Evolutionary conservation across 768 basidiomycete species (phyloP), one percentile per base, ranked within the genome.

Genomic region (Tylopilus intermedius): DNA sequence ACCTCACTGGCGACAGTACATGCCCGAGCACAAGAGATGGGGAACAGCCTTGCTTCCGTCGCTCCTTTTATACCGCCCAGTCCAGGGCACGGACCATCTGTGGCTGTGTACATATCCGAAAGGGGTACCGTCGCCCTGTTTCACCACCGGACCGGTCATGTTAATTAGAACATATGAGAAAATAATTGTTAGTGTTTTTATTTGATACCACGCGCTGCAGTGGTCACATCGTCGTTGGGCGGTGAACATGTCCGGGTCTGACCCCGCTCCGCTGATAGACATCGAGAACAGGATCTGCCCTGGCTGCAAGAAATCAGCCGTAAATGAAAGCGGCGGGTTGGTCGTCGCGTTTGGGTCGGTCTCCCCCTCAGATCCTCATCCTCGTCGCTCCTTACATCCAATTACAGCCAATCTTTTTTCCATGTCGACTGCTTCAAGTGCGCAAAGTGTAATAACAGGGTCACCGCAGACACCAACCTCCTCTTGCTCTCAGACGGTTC

Each of bases 391-490:
- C 59, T 39, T 30, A 33, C 56, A 6, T 21, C 30, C 38, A 40
- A 24, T 32, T 46, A 21, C 64, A 96, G 93, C 24, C 86, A 91
- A 76, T 90, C 93, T 42, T 88, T 94, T 68, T 96, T 95, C 77
- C 94, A 94, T 59, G 86, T 92, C 54, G 86, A 90, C 69, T 93
- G 92, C 72, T 97, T 97, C 79, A 92, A 90, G 60, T 99, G 96
- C 66, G 94, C 94, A 37, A 99, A 98, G 74, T 98, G 95, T 68
- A 76, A 80, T 53, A 82, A 94, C 68, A 82, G 88, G 66, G 94
- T 98, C 58, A 94, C 86, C 51, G 93, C 95, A 27, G 95, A 97
- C 71, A 96, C 95, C 24, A 98, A 96, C 72, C 79, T 99, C n/a
- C 80, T 98, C 33, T 77, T 99, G 10, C 83, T 99, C 47, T 94